Evolutionary conservation across 345 rosid species (phyloP).

Genomic region (Syzygium grande): DNA sequence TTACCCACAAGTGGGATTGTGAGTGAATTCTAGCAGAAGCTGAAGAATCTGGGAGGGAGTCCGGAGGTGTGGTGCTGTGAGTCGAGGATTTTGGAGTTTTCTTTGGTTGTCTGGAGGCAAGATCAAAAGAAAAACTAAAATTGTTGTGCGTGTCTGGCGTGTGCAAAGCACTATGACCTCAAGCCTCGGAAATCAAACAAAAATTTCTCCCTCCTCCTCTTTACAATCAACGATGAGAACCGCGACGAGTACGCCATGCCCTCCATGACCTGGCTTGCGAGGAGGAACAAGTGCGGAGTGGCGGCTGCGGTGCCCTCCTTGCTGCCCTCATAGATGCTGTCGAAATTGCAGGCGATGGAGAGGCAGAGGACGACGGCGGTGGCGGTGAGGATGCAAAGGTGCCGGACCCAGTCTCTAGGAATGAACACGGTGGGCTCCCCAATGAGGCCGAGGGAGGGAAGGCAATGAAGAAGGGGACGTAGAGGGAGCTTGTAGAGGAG

Average conservation of each 20-base stretch:
- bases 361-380: conserved; percentile 45
- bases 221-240: conserved; percentile 46
- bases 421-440: conserved; percentile 27
- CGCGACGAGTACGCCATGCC: conserved; percentile 49
- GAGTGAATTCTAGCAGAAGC: background rate
- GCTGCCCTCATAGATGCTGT: conserved; percentile 38
- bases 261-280: conserved; percentile 70
- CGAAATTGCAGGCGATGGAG: conserved; percentile 57
- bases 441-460: conserved; percentile 31
- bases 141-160: background rate
- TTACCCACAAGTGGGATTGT: background rate
- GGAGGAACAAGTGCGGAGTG: conserved; percentile 65
- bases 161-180: background rate
- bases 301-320: conserved; percentile 44
- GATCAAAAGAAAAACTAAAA: background rate
- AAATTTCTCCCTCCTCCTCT: background rate
- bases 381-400: conserved; percentile 29
- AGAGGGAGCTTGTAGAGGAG: conserved; percentile 33
- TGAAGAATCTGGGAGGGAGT: background rate
- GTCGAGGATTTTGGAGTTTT: background rate
- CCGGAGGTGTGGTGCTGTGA: background rate
- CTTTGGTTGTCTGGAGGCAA: background rate
- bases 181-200: background rate
- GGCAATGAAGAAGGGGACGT: conserved; percentile 40
- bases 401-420: conserved; percentile 29